Evolutionary conservation across 306 rosid genomes (phyloP), one percentile per base, ranked within the genome.

Genomic region (Myrica gale): DNA sequence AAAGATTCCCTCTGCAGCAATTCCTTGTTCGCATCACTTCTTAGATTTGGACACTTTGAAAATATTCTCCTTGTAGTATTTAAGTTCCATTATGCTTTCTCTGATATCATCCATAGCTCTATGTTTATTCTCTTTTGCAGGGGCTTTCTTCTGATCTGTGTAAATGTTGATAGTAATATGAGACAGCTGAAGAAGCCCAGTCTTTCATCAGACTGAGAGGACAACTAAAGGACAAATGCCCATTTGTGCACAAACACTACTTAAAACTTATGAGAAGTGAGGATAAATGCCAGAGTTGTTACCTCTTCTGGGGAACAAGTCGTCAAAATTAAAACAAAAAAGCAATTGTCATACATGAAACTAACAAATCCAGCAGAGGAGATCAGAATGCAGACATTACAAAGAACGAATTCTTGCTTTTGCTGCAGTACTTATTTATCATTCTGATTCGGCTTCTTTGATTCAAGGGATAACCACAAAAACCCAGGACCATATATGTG

Each of bases 41-140:
- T n/a, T 88, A 52, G 87, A 53, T 70, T 77, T 86, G 17, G 84
- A 42, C 20, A 52, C 32, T 78, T 92, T 95, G 84, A 95, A 95
- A 73, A 95, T 92, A 67, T 82, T 86, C 68, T 82, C 90, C 84
- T 83, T 92, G 89, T 87, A 92, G 83, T 83, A 95, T 81, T 81
- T 88, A 76, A 90, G 98, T 78, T 92, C 97, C 53, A 6, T 80
- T 19, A 95, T 95, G 87, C 97, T 92, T 83, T 92, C 98, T 87
- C 89, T 85, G 76, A 95, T 90, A 74, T n/a, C 97, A 82, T 92
- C 98, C 97, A 95, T n/a, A 67, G 98, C 98, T 83, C 98, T 87
- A 72, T 92, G 98, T 78, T 80, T 89, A 53, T 85, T 85, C 82
- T 75, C 88, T 82, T 95, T 95, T 37, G 78, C 1, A 26, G 97